phyloP scores from a whole-genome alignment of 1,284 basidiomycete species.

The Phellinidium pouzarii region DNA sequence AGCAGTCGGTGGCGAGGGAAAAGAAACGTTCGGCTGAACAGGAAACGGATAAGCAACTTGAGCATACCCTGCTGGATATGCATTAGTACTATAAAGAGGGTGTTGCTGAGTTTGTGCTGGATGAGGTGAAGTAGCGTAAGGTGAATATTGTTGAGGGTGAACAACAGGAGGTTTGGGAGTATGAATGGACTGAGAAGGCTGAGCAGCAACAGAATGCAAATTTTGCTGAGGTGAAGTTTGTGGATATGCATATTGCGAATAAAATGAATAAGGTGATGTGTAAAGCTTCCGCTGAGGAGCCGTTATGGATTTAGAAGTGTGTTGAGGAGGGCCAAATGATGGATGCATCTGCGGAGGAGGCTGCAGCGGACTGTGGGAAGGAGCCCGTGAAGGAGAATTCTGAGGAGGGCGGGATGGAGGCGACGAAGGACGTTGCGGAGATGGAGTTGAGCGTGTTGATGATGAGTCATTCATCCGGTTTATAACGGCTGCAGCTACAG shows the following conservation, averaged over 20 bases:
- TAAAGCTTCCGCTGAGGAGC: not conserved
- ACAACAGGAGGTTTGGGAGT: too few species aligned
- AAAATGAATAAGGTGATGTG: not conserved
- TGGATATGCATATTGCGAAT: not conserved
- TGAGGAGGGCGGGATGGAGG: not conserved
- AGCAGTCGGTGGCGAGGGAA: not conserved
- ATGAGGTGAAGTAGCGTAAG: conserved; percentile 6
- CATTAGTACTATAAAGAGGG: not conserved
- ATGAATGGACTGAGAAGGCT: too few species aligned
- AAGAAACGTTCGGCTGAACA: not conserved
- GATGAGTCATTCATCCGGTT: not conserved
- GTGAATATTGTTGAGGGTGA: conserved; percentile 3
- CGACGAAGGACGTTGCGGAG: not conserved
- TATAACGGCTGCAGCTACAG: conserved; percentile 2
- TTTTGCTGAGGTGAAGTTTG: not conserved
- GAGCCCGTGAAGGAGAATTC: not conserved
- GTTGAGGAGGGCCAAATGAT: not conserved
- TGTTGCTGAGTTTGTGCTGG: not conserved
- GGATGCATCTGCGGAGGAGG: not conserved
- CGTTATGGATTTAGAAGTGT: not conserved
- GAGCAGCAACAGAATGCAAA: not conserved
- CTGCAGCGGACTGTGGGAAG: not conserved
- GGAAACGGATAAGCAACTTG: conserved; percentile 9
- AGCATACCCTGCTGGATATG: not conserved
- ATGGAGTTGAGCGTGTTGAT: not conserved